These are phyloP conservation scores for Teratosphaeria viscida DNA, from an alignment of 2,329 filamentous ascomycete genomes.

Conservation along the genomic window DNA sequence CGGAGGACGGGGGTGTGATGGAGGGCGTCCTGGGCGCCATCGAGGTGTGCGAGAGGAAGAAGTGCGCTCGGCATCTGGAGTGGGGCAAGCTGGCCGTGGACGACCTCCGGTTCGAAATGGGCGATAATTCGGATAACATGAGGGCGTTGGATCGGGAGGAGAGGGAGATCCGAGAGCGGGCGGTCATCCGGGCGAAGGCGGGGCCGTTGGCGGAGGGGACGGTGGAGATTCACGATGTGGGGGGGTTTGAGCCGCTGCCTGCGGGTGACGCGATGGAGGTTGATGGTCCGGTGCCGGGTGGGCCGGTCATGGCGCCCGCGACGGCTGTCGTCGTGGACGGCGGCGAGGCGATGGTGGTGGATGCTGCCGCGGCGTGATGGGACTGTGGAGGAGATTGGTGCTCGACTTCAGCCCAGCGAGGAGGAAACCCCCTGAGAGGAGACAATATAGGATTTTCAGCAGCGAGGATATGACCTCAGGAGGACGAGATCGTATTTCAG, in stretches of 20 bases:
- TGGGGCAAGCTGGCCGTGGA: slow-evolving; percentile 41
- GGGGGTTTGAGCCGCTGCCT: not conserved
- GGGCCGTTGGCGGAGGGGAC: not conserved
- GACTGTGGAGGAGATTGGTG: too few species aligned
- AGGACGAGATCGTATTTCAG: too few species aligned
- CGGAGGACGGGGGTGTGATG: not conserved
- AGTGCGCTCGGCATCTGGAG: slow-evolving; percentile 38
- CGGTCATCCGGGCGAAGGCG: slow-evolving; percentile 26
- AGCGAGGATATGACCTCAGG: too few species aligned
- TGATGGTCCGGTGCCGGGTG: not conserved
- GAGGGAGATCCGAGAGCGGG: slow-evolving; percentile 34
- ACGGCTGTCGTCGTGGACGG: not conserved
- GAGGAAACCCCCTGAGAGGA: too few species aligned
- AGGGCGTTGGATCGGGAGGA: slow-evolving; percentile 37
- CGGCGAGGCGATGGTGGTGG: not conserved
- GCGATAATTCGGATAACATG: slow-evolving; percentile 36
- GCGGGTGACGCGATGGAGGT: not conserved
- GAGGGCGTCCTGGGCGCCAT: not conserved
- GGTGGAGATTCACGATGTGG: not conserved
- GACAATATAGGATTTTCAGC: too few species aligned
- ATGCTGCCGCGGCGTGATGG: not conserved
- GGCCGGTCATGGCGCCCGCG: not conserved
- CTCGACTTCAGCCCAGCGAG: too few species aligned
- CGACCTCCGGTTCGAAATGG: slow-evolving; percentile 37
- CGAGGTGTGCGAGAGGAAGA: slow-evolving; percentile 35